Percentiles rank a stretch among this genome's conserved stretches.
These are phyloP conservation scores for Jamesozyma jinghongensis DNA, from an alignment of 805 yeast species.

Conservation along the genomic window DNA sequence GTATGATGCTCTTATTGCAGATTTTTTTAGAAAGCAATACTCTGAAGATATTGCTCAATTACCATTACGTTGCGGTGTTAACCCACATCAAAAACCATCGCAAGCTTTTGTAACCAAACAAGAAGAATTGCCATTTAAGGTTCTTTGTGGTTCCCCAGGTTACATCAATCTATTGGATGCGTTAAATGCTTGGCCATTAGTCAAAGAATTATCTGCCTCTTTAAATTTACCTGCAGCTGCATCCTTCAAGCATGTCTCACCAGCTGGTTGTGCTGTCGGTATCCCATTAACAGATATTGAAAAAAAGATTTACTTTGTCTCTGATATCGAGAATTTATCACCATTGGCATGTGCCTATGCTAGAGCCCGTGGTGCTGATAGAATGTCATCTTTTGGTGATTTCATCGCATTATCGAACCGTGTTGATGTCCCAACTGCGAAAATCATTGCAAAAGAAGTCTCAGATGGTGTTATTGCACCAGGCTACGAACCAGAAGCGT, in stretches of 20 bases:
- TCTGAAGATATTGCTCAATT: constrained; percentile 83
- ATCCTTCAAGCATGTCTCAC: constrained; percentile 96
- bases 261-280: constrained; percentile 98
- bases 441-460: constrained; percentile 94
- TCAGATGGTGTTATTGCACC: constrained; percentile 99
- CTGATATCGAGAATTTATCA: constrained; percentile 87
- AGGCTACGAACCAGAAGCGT: constrained; percentile 87
- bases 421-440: constrained; percentile 94
- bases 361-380: constrained; percentile 98
- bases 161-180: constrained; percentile 96
- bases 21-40: constrained; percentile 95
- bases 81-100: constrained; percentile 99
- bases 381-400: constrained; percentile 99
- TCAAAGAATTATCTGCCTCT: constrained; percentile 90
- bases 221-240: constrained; percentile 97
- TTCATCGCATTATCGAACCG: constrained; percentile 94
- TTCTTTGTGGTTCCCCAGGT: constrained; percentile 91
- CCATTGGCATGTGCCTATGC: constrained; percentile 98
- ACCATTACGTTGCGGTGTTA: constrained; percentile 95
- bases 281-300: constrained; percentile 84
- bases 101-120: constrained; percentile 88
- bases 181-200: constrained; percentile 97
- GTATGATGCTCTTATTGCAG: constrained; percentile 91
- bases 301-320: constrained; percentile 91
- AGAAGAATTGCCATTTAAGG: constrained; percentile 85